phyloP scores from a whole-genome alignment of 352 stramenopile species.

The Pilasporangium apinafurcum region DNA sequence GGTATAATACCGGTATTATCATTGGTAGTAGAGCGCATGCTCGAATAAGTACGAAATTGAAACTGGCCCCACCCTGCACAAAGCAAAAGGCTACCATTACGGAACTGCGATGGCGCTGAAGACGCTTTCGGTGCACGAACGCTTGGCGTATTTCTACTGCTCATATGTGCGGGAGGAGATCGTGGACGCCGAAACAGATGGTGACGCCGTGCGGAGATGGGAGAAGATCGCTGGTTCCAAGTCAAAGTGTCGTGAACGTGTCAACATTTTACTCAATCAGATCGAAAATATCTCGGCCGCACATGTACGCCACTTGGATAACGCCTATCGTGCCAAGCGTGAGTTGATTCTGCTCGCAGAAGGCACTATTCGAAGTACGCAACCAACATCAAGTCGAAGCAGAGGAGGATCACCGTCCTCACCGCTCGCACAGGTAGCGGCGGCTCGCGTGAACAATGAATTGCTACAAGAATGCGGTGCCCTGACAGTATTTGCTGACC shows the following conservation, averaged over 20 bases:
- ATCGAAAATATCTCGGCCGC: conserved; percentile 58
- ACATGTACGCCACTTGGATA: conserved; percentile 58
- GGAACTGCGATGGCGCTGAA: conserved; percentile 9
- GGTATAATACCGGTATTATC: neutral
- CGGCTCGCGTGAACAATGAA: conserved; percentile 57
- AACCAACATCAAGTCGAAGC: too few species aligned
- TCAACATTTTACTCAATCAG: conserved; percentile 51
- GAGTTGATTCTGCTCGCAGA: conserved; percentile 62
- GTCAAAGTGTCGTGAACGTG: conserved; percentile 56
- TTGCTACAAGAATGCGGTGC: conserved; percentile 68
- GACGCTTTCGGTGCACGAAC: conserved; percentile 59
- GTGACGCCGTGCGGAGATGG: conserved; percentile 45
- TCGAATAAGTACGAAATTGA: neutral
- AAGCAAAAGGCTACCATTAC: neutral
- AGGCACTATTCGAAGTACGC: conserved; percentile 26
- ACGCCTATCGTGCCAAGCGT: conserved; percentile 62
- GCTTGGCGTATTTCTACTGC: conserved; percentile 71
- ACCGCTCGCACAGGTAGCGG: conserved; percentile 38
- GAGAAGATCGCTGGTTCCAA: conserved; percentile 50
- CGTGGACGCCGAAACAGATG: conserved; percentile 37
- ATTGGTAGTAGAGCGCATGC: neutral
- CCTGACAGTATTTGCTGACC: conserved; percentile 52
- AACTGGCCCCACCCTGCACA: neutral
- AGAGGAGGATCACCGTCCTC: conserved; percentile 7
- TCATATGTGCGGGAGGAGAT: conserved; percentile 58